Percentiles rank a stretch among this genome's conserved stretches.
Conservation (phyloP, 176 grass and related monocot species). For the Saccharum officinarum region DNA sequence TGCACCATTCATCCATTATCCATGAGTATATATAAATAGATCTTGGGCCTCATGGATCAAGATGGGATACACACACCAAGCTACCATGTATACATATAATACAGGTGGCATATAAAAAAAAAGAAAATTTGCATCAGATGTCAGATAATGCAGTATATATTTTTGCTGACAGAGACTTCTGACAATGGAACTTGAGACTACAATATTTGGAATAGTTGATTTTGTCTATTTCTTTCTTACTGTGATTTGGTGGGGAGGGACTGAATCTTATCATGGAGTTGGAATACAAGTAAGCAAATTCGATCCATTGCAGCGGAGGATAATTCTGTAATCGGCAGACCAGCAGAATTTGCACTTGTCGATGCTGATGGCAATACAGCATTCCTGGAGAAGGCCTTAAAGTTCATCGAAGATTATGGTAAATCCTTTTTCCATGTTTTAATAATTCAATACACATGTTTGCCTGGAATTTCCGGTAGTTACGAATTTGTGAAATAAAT, state of each 20-base stretch:
- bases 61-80: not conserved
- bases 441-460: slow-evolving; percentile 4
- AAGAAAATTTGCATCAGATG: slow-evolving; percentile 14
- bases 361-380: slow-evolving; percentile 75
- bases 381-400: slow-evolving; percentile 92
- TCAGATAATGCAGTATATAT: slow-evolving; percentile 9
- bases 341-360: slow-evolving; percentile 72
- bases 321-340: slow-evolving; percentile 62
- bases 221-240: not conserved
- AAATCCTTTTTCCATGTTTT: slow-evolving; percentile 29
- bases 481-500: not conserved
- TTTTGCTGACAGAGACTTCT: not conserved
- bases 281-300: slow-evolving; percentile 33
- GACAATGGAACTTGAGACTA: not conserved
- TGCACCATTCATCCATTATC: not conserved
- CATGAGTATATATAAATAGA: not conserved
- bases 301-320: slow-evolving; percentile 53
- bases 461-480: not conserved
- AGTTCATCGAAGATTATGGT: slow-evolving; percentile 92
- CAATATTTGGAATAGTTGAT: not conserved
- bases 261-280: slow-evolving; percentile 20
- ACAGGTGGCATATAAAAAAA: not conserved
- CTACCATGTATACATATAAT: slow-evolving; percentile 6
- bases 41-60: not conserved
- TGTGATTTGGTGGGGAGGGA: not conserved